Conservation (phyloP, 805 yeast genomes). For the Maudiozyma saulgeensis region DNA sequence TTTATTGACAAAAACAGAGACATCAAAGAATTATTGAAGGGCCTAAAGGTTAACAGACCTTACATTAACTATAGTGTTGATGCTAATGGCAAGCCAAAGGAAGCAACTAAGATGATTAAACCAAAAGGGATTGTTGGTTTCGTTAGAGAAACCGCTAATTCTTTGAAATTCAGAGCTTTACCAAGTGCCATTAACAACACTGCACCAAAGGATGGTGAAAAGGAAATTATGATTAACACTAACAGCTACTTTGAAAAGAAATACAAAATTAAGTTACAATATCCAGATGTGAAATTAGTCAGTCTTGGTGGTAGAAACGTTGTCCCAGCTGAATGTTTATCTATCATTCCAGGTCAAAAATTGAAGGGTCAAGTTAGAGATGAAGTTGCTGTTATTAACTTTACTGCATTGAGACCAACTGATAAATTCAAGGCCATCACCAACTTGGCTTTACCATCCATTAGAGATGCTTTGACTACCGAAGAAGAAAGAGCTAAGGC, state of each 20-base stretch:
- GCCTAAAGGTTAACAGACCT: slow-evolving; percentile 15
- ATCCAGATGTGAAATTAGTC: slow-evolving; percentile 15
- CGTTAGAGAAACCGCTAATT: slow-evolving; percentile 16
- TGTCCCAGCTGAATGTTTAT: slow-evolving; percentile 17
- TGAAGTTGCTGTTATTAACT: slow-evolving; percentile 12
- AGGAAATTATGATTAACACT: slow-evolving; percentile 7
- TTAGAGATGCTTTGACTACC: slow-evolving; percentile 9
- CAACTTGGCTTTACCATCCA: slow-evolving; percentile 14
- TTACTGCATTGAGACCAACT: slow-evolving; percentile 16
- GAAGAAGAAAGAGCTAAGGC: slow-evolving; percentile 5
- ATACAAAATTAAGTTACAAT: slow-evolving; percentile 13
- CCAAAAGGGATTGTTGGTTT: slow-evolving; percentile 13
- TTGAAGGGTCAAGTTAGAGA: slow-evolving; percentile 13
- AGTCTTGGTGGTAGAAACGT: slow-evolving; percentile 13
- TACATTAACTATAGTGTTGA: slow-evolving; percentile 17
- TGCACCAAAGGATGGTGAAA: slow-evolving; percentile 6
- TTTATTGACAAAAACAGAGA: slow-evolving; percentile 12
- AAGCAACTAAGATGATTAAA: slow-evolving; percentile 9
- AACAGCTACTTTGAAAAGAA: slow-evolving; percentile 11
- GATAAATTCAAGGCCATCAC: slow-evolving; percentile 14
- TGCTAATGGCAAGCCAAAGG: slow-evolving; percentile 15
- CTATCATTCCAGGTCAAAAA: slow-evolving; percentile 19
- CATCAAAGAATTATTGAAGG: slow-evolving; percentile 11
- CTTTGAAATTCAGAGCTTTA: slow-evolving; percentile 9
- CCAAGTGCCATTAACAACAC: slow-evolving; percentile 10